These are phyloP conservation scores for Apocynum venetum DNA, from an alignment of 257 asterid species.

Conservation along the genomic window DNA sequence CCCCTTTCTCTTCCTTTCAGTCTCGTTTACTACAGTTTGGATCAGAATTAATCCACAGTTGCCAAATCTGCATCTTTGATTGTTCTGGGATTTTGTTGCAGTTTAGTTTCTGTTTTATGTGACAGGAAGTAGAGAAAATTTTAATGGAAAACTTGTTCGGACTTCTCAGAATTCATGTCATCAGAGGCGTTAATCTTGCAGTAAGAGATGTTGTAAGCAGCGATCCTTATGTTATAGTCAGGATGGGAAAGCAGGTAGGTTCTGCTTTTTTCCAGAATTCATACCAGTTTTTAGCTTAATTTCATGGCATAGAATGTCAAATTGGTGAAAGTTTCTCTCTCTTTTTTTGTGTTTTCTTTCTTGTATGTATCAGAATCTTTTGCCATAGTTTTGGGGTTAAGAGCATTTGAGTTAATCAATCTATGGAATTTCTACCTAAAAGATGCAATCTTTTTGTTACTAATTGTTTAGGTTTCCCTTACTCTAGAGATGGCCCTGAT, in stretches of 20 bases:
- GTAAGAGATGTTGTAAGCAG: slow-evolving; percentile 29
- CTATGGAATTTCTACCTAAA: background rate
- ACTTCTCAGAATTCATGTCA: slow-evolving; percentile 17
- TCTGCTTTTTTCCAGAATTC: background rate
- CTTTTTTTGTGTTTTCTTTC: background rate
- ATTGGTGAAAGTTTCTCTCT: background rate
- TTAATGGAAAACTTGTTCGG: slow-evolving; percentile 15
- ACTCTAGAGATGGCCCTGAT: background rate
- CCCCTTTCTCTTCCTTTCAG: background rate
- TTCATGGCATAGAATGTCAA: background rate
- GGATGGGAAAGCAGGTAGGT: slow-evolving; percentile 59
- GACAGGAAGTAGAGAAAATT: background rate
- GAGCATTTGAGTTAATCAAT: background rate
- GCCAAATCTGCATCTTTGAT: background rate
- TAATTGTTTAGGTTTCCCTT: background rate
- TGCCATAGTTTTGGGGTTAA: background rate
- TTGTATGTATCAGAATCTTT: background rate
- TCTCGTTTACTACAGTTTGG: background rate
- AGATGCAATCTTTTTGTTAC: background rate
- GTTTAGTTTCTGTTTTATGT: background rate
- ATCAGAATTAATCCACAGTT: background rate
- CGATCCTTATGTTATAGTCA: slow-evolving; percentile 47
- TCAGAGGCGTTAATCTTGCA: slow-evolving; percentile 18
- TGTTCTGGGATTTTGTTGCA: background rate
- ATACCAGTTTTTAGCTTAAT: background rate